phyloP scores from a whole-genome alignment of 2,329 filamentous ascomycete genomes.

The Aspergillus thermomutatus region DNA sequence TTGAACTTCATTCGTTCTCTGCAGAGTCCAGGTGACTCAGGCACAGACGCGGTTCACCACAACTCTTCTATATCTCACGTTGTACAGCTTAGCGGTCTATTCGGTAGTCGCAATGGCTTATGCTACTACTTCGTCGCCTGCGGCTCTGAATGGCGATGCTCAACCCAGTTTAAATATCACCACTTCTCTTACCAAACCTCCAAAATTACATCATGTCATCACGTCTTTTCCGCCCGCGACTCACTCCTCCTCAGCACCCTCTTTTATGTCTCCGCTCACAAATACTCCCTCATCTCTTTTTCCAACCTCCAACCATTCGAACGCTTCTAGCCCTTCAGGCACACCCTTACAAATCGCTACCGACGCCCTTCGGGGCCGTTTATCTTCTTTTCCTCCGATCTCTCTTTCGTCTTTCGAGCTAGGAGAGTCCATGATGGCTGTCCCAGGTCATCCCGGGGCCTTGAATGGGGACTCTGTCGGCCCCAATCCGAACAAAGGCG shows the following conservation, averaged over 20 bases:
- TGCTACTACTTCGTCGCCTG: slow-evolving; percentile 32
- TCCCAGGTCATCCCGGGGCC: slow-evolving; percentile 40
- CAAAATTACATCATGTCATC: slow-evolving; percentile 35
- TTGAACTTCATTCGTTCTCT: slow-evolving; percentile 31
- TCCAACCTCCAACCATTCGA: slow-evolving; percentile 25
- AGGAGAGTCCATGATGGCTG: slow-evolving; percentile 64
- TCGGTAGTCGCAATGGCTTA: slow-evolving; percentile 38
- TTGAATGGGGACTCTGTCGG: slow-evolving; percentile 57
- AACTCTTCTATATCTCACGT: slow-evolving; percentile 21
- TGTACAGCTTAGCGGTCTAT: slow-evolving; percentile 30
- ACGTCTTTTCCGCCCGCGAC: slow-evolving; percentile 26
- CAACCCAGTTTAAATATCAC: slow-evolving; percentile 36
- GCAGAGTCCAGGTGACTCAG: slow-evolving; percentile 40
- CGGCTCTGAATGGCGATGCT: slow-evolving; percentile 36
- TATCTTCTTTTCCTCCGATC: slow-evolving; percentile 24
- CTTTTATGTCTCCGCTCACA: slow-evolving; percentile 28
- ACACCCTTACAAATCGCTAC: slow-evolving; percentile 34
- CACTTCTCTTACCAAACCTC: slow-evolving; percentile 28
- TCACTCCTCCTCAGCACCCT: slow-evolving; percentile 25
- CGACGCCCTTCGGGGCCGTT: slow-evolving; percentile 31
- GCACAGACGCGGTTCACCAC: slow-evolving; percentile 30
- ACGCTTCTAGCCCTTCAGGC: slow-evolving; percentile 33
- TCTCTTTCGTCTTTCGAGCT: slow-evolving; percentile 61
- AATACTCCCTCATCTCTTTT: slow-evolving; percentile 29
- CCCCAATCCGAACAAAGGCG: slow-evolving; percentile 51